A percentile compares a stretch with the other conserved stretches of the same genome.
Conservation (phyloP, 306 rosid genomes). For the Rubus parviflorus region DNA sequence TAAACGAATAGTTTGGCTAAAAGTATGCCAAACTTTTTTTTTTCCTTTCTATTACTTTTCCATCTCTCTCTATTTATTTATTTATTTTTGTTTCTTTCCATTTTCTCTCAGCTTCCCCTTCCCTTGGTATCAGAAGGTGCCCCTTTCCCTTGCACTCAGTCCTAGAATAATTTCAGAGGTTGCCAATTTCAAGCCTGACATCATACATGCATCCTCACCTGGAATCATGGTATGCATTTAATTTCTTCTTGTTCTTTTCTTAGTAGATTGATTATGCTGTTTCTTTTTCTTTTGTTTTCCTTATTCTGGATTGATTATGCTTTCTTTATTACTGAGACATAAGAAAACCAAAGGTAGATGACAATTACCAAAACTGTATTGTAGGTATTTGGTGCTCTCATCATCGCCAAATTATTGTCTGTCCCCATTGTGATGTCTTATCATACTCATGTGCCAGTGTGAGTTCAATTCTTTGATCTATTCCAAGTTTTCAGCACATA, state of each 20-base stretch:
- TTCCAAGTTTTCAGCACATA: conserved; percentile 10
- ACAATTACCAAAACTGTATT: conserved; percentile 27
- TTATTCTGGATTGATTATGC: conserved; percentile 3
- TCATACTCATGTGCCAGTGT: conserved; percentile 98
- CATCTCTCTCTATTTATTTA: background rate
- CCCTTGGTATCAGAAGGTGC: conserved; percentile 95
- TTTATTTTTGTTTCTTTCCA: background rate
- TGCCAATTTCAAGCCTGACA: conserved; percentile 95
- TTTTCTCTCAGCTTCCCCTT: conserved; percentile 68
- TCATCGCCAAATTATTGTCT: conserved; percentile 72
- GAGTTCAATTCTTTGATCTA: conserved; percentile 38
- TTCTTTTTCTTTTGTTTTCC: background rate
- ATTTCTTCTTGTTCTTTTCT: background rate
- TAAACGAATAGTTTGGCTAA: background rate
- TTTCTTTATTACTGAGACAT: conserved; percentile 2
- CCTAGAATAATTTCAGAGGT: conserved; percentile 98
- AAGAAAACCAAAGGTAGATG: conserved; percentile 13
- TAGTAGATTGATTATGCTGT: conserved; percentile 4
- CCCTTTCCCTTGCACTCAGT: conserved; percentile 97
- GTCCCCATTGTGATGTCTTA: conserved; percentile 99
- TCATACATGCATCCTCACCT: conserved; percentile 97
- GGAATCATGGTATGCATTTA: conserved; percentile 81
- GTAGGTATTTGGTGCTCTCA: conserved; percentile 95
- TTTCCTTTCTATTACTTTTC: conserved; percentile 11
- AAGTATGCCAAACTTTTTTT: background rate